Base-by-base conservation (phyloP, 2,329 filamentous ascomycete species). In the Trichoderma sp. region DNA sequence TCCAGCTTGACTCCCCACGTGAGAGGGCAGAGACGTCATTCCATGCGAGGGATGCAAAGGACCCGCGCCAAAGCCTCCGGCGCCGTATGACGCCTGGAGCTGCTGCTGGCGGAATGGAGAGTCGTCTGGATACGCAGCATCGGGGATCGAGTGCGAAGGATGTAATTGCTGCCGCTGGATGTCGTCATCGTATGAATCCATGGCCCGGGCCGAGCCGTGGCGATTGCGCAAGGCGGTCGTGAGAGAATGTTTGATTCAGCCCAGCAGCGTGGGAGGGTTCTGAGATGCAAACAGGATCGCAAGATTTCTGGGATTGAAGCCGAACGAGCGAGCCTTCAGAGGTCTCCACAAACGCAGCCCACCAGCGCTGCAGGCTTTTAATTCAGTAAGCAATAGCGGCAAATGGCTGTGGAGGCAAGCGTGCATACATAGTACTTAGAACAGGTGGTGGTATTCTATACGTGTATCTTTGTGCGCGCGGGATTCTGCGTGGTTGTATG, bases 51-150 rank as follows among this genome's bases (percentile, higher is more conserved):
- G 37, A n/a, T 60, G 53, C 37, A 25, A 48, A 39, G 52, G 53
- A 12, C 35, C 25, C 34, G 54, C 15, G 25, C 27, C 48, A 22
- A 64, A 35, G 8, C 54, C 57, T 22, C 45, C 48, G n/a, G 32
- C 17, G 27, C 34, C 22, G 34, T 50, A 35, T 10, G 29, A 25
- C 37, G 58, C 15, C 27, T 67, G 56, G 15, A 39, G 57, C 56
- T 70, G 75, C 37, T 63, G 48, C 7, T 48, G 57, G 52, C 70
- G 75, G 67, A 75, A 76, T 6, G 72, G 69, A n/a, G 75, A 67
- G 35, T 67, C 71, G 61, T 76, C 73, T 4, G 76, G 75, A 50
- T 76, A 77, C 42, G 76, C 75, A 57, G 75, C 74, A 29, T 76
- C 70, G 58, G 72, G 75, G 29, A 76, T 77, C 17, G 74, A 74